Conservation (phyloP, 768 basidiomycete species). For the Coprinopsis strossmayeri region DNA sequence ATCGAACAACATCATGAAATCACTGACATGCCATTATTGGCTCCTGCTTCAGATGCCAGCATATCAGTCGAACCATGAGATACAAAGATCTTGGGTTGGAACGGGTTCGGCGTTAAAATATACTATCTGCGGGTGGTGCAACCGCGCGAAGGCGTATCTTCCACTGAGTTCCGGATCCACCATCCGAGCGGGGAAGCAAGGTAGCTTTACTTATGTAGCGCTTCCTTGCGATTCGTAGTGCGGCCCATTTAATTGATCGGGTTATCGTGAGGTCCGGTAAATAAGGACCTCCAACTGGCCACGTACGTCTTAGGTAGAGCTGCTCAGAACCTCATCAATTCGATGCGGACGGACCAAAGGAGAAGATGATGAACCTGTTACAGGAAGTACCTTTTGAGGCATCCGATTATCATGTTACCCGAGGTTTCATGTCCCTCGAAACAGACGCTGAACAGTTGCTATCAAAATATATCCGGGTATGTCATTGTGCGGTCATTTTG, state of each 20-base stretch:
- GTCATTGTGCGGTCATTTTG: no score
- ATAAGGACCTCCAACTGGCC: not conserved
- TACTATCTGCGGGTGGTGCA: not conserved
- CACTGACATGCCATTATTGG: no score
- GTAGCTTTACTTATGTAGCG: not conserved
- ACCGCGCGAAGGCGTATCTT: not conserved
- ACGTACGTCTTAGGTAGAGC: not conserved
- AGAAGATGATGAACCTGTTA: not conserved
- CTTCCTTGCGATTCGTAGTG: not conserved
- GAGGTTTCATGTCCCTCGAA: no score
- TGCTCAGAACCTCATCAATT: not conserved
- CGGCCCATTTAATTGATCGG: slow-evolving; percentile 1
- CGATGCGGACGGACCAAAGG: not conserved
- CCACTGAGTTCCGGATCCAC: not conserved
- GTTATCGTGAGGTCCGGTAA: slow-evolving; percentile 1
- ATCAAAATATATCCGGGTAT: no score
- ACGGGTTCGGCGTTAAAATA: not conserved
- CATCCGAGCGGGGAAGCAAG: not conserved
- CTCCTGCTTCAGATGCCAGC: not conserved
- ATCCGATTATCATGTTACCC: not conserved
- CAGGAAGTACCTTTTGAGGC: not conserved
- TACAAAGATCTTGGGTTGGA: no score
- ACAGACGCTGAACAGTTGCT: no score
- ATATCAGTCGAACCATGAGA: no score
- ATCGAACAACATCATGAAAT: no score